Evolutionary conservation across 768 basidiomycete species (phyloP).

Genomic region (Rhodosporidiobolus odoratus): DNA sequence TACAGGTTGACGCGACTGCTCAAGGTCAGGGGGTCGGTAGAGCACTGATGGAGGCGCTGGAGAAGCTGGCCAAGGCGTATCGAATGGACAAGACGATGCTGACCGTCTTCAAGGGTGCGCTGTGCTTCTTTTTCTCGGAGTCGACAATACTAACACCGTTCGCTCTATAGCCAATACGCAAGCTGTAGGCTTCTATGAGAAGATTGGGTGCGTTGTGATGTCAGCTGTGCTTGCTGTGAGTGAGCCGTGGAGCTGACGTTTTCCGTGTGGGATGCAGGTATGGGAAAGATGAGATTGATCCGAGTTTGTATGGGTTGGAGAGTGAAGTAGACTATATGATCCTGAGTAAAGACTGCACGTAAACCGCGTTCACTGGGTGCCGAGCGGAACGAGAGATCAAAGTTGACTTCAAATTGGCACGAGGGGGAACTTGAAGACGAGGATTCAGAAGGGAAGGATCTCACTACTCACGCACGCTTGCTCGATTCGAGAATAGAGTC

Average conservation of each 20-base stretch:
- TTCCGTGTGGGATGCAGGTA: neutral
- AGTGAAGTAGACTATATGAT: conserved; percentile 20
- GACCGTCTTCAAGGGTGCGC: conserved; percentile 67
- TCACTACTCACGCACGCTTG: too few species aligned
- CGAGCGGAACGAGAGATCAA: neutral
- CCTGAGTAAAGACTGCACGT: conserved; percentile 14
- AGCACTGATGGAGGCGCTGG: conserved; percentile 54
- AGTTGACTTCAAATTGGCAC: neutral
- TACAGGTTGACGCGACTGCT: conserved; percentile 56
- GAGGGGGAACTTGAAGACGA: too few species aligned
- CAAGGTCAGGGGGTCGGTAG: conserved; percentile 61
- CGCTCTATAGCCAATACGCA: conserved; percentile 25
- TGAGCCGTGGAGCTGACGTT: neutral
- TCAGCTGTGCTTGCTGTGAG: neutral
- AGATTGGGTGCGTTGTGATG: conserved; percentile 27
- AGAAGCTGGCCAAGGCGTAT: conserved; percentile 54
- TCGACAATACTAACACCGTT: neutral
- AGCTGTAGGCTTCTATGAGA: conserved; percentile 37
- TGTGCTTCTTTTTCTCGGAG: neutral
- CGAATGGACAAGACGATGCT: conserved; percentile 66
- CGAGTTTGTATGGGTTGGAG: conserved; percentile 4
- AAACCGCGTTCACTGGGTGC: neutral
- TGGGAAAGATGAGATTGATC: conserved; percentile 33
- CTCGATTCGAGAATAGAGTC: neutral
- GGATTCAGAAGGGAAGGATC: too few species aligned